Percentiles rank a stretch among this genome's conserved stretches.
Evolutionary conservation across 805 yeast species (phyloP).

Genomic region (Kodamaea neixiangensis): DNA sequence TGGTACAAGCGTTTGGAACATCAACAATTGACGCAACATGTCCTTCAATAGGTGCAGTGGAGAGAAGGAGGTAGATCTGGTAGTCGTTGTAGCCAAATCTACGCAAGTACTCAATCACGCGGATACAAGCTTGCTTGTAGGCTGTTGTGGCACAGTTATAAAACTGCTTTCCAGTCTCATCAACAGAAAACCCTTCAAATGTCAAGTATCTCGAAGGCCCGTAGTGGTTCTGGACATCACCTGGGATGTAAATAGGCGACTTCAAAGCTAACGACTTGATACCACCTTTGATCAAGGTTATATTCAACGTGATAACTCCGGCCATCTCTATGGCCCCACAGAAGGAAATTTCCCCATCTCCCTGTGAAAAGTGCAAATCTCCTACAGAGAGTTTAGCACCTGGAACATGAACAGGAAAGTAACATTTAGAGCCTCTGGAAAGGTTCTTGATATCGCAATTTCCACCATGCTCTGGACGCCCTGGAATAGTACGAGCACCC

Average conservation of each 20-base stretch:
- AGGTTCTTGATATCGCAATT: constrained; percentile 55
- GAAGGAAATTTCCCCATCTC: constrained; percentile 55
- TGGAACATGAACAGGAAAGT: constrained; percentile 47
- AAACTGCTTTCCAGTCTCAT: constrained; percentile 47
- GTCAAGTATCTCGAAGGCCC: constrained; percentile 52
- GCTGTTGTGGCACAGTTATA: constrained; percentile 52
- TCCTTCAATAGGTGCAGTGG: constrained; percentile 53
- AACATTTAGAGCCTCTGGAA: constrained; percentile 50
- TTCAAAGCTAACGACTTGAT: constrained; percentile 41
- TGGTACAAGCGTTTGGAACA: constrained; percentile 54
- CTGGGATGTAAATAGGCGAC: constrained; percentile 50
- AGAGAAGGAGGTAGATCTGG: constrained; percentile 47
- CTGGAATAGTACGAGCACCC: constrained; percentile 58
- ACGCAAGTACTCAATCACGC: constrained; percentile 51
- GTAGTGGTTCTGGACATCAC: constrained; percentile 49
- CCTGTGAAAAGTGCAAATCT: constrained; percentile 53
- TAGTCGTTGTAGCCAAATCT: constrained; percentile 53
- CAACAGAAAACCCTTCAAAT: constrained; percentile 55
- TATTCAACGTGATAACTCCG: constrained; percentile 46
- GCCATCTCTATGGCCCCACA: constrained; percentile 59
- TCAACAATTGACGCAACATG: constrained; percentile 55
- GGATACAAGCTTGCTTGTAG: constrained; percentile 49
- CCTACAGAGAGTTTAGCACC: constrained; percentile 53
- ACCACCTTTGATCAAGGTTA: constrained; percentile 44
- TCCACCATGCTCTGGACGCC: constrained; percentile 55